Conservation (phyloP, 1,139 yeast species). For the Scheffersomyces quercinus region DNA sequence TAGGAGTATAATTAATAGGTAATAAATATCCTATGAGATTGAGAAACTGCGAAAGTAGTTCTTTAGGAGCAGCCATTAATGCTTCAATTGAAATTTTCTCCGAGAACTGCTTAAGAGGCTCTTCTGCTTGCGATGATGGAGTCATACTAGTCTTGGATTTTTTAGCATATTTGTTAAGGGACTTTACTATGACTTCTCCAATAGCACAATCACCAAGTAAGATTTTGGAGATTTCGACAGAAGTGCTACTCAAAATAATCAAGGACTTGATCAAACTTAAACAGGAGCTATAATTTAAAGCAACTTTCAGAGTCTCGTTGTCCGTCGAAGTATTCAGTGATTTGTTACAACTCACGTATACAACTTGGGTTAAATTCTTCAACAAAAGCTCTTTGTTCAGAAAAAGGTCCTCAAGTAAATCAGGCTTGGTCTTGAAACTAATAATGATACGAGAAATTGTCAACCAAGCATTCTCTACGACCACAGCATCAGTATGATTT, state of each 20-base stretch:
- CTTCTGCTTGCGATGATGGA: neutral
- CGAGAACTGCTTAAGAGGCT: constrained; percentile 7
- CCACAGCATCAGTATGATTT: constrained; percentile 58
- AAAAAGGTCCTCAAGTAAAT: constrained; percentile 48
- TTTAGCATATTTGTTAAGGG: constrained; percentile 42
- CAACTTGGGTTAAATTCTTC: constrained; percentile 26
- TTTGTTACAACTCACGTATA: constrained; percentile 32
- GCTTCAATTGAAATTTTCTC: constrained; percentile 58
- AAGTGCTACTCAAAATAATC: constrained; percentile 35
- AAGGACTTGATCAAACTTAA: constrained; percentile 46
- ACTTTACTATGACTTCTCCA: constrained; percentile 42
- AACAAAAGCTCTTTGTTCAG: constrained; percentile 26
- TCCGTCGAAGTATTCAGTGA: constrained; percentile 15
- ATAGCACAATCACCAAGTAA: constrained; percentile 42
- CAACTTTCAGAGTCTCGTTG: constrained; percentile 16
- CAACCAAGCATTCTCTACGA: constrained; percentile 70
- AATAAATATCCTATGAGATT: constrained; percentile 58
- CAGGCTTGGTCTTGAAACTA: constrained; percentile 49
- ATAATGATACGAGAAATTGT: constrained; percentile 64
- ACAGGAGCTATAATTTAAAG: constrained; percentile 32
- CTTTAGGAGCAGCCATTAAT: constrained; percentile 74
- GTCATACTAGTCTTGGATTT: constrained; percentile 7
- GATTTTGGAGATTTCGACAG: constrained; percentile 41
- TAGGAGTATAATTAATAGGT: constrained; percentile 42
- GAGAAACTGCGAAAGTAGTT: constrained; percentile 56